These are phyloP conservation scores for Hypoxylon cercidicola DNA, from an alignment of 495 filamentous ascomycete species.

Conservation along the genomic window DNA sequence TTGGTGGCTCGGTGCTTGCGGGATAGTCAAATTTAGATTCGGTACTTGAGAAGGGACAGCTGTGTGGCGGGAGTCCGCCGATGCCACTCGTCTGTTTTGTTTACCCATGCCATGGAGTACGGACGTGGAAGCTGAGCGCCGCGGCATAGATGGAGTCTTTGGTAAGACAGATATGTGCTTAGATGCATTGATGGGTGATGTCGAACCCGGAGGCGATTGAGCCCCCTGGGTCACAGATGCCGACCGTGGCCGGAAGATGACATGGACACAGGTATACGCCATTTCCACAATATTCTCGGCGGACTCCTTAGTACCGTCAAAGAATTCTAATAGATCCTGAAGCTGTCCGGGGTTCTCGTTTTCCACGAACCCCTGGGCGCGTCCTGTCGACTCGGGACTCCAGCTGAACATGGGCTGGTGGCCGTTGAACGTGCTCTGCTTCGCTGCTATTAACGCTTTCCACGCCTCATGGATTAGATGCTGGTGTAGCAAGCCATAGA, in stretches of 20 bases:
- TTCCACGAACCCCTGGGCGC: conserved; percentile 60
- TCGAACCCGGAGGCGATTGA: conserved; percentile 13
- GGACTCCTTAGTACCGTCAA: conserved; percentile 53
- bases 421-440: conserved; percentile 54
- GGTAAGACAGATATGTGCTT: conserved; percentile 37
- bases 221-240: conserved; percentile 23
- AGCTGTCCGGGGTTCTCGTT: conserved; percentile 59
- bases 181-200: conserved; percentile 13
- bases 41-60: conserved; percentile 12
- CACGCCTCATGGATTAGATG: conserved; percentile 58
- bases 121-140: conserved; percentile 44
- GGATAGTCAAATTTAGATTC: conserved; percentile 29
- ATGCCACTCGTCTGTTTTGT: conserved; percentile 32
- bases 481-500: conserved; percentile 62
- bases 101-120: conserved; percentile 30
- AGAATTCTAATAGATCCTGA: conserved; percentile 62
- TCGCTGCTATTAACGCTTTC: conserved; percentile 53
- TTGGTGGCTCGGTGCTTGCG: conserved; percentile 17
- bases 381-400: conserved; percentile 56
- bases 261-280: conserved; percentile 55
- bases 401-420: conserved; percentile 60
- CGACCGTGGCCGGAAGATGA: conserved; percentile 48
- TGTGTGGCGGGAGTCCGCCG: conserved; percentile 18
- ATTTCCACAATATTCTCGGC: conserved; percentile 53
- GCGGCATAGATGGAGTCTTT: conserved; percentile 29